These are phyloP conservation scores for Phycomyces nitens DNA, from an alignment of 192 early-diverging fungal species.

Conservation along the genomic window DNA sequence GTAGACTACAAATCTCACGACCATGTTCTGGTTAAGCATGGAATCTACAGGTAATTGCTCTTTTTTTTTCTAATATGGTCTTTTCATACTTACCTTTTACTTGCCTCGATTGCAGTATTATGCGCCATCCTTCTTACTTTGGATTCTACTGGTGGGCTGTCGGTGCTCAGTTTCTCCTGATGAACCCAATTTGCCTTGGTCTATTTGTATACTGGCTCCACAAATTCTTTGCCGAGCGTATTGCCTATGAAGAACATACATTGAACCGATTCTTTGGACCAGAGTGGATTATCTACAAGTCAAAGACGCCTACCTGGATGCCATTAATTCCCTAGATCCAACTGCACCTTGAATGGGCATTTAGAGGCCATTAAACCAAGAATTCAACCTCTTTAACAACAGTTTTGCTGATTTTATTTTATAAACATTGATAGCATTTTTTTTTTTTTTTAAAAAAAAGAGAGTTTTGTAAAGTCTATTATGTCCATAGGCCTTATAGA, in stretches of 20 bases:
- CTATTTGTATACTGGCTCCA: slow-evolving; percentile 63
- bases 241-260: slow-evolving; percentile 72
- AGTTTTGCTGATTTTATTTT: too few species aligned
- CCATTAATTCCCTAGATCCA: slow-evolving; percentile 49
- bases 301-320: slow-evolving; percentile 61
- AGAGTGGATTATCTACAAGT: slow-evolving; percentile 67
- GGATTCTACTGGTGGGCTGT: slow-evolving; percentile 93
- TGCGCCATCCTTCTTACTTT: slow-evolving; percentile 94
- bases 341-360: too few species aligned
- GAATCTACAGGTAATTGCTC: slow-evolving; percentile 74
- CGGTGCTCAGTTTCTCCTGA: slow-evolving; percentile 71
- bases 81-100: too few species aligned
- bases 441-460: too few species aligned
- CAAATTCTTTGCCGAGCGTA: slow-evolving; percentile 76
- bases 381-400: too few species aligned
- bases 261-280: slow-evolving; percentile 80
- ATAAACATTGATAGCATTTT: too few species aligned
- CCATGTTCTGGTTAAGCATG: slow-evolving; percentile 81
- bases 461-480: too few species aligned
- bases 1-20: slow-evolving; percentile 60
- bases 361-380: too few species aligned
- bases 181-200: slow-evolving; percentile 74
- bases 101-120: slow-evolving; percentile 41
- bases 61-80: background rate
- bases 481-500: too few species aligned